phyloP scores from a whole-genome alignment of 495 filamentous ascomycete species.

The Xylaria venustula region DNA sequence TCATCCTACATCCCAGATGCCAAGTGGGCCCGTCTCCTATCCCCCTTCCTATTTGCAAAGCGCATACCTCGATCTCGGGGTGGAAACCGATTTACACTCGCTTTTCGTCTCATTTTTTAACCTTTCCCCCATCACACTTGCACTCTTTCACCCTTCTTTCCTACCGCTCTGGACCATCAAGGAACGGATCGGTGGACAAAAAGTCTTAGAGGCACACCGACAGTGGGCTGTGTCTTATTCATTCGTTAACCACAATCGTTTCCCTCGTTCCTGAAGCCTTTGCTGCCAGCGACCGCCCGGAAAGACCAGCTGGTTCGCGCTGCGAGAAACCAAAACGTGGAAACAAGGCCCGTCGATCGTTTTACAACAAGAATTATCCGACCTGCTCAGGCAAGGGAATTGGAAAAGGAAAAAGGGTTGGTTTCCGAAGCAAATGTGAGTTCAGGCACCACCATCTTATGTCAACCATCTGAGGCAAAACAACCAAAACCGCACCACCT shows the following conservation, averaged over 20 bases:
- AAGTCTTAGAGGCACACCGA: slow-evolving; percentile 5
- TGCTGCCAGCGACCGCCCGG: not conserved
- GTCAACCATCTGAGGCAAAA: no score
- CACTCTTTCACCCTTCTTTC: slow-evolving; percentile 19
- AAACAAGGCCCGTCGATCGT: slow-evolving; percentile 3
- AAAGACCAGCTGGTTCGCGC: not conserved
- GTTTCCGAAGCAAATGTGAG: no score
- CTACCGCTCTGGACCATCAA: slow-evolving; percentile 9
- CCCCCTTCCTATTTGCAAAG: not conserved
- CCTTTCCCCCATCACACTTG: slow-evolving; percentile 20
- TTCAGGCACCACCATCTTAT: no score
- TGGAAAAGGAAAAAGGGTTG: not conserved
- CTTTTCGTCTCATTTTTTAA: slow-evolving; percentile 21
- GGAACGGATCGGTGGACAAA: not conserved
- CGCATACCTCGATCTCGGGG: slow-evolving; percentile 7
- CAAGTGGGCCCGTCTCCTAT: slow-evolving; percentile 15
- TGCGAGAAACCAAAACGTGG: not conserved
- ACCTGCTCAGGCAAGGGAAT: not conserved
- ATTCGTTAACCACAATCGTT: slow-evolving; percentile 28
- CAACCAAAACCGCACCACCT: no score
- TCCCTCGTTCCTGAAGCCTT: not conserved
- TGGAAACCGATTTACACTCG: slow-evolving; percentile 31
- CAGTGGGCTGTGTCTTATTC: slow-evolving; percentile 21
- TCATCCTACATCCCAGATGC: slow-evolving; percentile 20
- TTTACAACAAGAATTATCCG: not conserved